A percentile compares a stretch with the other conserved stretches of the same genome.
These are phyloP conservation scores for Microcos paniculata DNA, from an alignment of 345 rosid species.

Conservation along the genomic window DNA sequence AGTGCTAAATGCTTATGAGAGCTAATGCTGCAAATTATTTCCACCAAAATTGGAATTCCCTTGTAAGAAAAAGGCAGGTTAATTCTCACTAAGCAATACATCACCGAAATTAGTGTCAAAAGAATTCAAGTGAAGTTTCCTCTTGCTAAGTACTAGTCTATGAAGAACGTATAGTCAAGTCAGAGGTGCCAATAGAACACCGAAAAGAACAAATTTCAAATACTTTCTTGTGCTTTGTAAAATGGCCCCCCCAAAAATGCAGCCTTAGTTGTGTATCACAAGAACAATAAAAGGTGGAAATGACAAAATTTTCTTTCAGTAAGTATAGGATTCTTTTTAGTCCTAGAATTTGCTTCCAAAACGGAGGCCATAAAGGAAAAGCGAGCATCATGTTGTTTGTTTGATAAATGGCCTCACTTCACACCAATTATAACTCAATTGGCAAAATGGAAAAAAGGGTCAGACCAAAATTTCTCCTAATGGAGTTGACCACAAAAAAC, in stretches of 20 bases:
- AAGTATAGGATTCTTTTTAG: conserved; percentile 31
- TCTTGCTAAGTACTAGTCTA: neutral
- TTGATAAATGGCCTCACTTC: neutral
- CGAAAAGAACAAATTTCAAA: conserved; percentile 14
- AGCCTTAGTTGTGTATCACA: conserved; percentile 26
- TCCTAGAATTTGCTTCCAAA: conserved; percentile 30
- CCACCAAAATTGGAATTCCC: no score
- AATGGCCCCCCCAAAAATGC: conserved; percentile 12
- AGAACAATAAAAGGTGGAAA: neutral
- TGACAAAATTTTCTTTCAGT: conserved; percentile 9
- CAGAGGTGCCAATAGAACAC: conserved; percentile 19
- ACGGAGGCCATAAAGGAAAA: conserved; percentile 34
- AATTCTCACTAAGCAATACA: no score
- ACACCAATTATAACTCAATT: conserved; percentile 8
- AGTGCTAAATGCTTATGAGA: no score
- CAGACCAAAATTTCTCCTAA: neutral
- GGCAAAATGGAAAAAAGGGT: neutral
- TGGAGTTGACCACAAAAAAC: conserved; percentile 33
- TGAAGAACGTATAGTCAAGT: neutral
- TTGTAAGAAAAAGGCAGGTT: no score
- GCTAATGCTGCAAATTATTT: no score
- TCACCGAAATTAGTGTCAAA: no score
- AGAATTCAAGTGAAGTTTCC: neutral
- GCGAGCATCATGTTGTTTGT: conserved; percentile 28
- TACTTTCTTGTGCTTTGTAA: conserved; percentile 28